Evolutionary conservation across 1,284 basidiomycete species (phyloP).

Genomic region (Mycosarcoma mackinlayi): DNA sequence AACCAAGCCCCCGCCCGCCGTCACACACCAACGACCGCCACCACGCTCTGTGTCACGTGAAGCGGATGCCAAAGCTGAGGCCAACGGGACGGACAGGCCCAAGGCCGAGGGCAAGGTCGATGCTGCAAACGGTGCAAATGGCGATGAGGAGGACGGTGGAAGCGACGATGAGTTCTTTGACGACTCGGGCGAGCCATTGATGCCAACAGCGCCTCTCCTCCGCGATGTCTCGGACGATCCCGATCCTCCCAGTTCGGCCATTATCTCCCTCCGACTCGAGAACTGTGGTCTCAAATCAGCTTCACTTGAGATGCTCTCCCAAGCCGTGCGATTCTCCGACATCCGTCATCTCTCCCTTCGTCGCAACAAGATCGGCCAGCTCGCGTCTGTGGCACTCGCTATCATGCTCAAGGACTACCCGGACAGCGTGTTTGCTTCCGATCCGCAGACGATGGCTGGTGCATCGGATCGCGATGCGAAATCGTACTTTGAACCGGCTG

Average conservation of each 20-base stretch:
- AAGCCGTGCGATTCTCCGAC: conserved; percentile 59
- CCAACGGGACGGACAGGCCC: conserved; percentile 1
- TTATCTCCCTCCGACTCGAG: conserved; percentile 63
- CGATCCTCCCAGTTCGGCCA: conserved; percentile 39
- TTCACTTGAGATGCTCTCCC: conserved; percentile 57
- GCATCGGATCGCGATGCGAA: conserved; percentile 9
- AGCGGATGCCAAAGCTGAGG: conserved; percentile 1
- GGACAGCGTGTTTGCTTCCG: conserved; percentile 26
- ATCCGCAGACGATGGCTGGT: background rate
- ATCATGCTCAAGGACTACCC: conserved; percentile 60
- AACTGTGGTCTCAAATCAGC: conserved; percentile 58
- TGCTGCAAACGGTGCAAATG: background rate
- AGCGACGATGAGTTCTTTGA: conserved; percentile 53
- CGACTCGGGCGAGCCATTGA: conserved; percentile 62
- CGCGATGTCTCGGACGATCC: conserved; percentile 43
- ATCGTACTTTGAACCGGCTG: conserved; percentile 32
- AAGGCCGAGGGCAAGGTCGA: background rate
- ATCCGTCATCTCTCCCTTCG: conserved; percentile 64
- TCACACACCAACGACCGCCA: conserved; percentile 10
- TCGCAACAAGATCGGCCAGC: conserved; percentile 54
- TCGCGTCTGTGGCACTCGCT: conserved; percentile 48
- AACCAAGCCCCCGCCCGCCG: conserved; percentile 32
- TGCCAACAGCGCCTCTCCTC: conserved; percentile 57
- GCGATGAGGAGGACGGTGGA: conserved; percentile 27
- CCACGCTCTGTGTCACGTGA: conserved; percentile 10